Percentiles rank a stretch among this genome's conserved stretches.
Evolutionary conservation across 139 green algal species (phyloP).

Genomic region (Chlamydomonas schloesseri): DNA sequence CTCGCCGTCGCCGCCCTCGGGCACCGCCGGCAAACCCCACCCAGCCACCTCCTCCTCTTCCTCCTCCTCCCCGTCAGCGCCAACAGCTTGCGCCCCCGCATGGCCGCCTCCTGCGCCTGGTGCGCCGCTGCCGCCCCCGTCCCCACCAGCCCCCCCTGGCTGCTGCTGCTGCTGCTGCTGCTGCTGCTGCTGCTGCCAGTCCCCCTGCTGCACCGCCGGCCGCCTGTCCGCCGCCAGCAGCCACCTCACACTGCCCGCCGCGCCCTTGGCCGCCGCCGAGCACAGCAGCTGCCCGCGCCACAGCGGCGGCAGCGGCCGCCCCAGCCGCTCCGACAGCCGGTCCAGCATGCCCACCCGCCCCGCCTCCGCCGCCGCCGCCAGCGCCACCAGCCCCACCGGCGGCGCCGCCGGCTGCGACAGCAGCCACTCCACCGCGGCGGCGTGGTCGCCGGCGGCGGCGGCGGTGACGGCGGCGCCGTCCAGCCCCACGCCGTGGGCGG

Average conservation of each 20-base stretch:
- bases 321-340: neutral
- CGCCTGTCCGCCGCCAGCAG: neutral
- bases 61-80: too few relatives aligned
- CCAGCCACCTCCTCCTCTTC: too few relatives aligned
- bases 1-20: too few relatives aligned
- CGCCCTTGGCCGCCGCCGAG: neutral
- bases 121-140: too few relatives aligned
- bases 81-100: too few relatives aligned
- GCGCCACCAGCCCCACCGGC: neutral
- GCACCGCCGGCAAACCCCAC: too few relatives aligned
- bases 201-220: too few relatives aligned
- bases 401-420: neutral
- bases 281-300: neutral
- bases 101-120: too few relatives aligned
- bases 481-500: neutral
- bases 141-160: too few relatives aligned
- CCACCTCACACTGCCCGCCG: neutral
- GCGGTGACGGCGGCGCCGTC: neutral
- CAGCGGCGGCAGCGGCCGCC: neutral
- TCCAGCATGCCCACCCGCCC: constrained; percentile 1
- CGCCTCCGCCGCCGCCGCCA: neutral
- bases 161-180: too few relatives aligned
- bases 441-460: neutral
- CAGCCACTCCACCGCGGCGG: neutral
- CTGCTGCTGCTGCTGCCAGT: too few relatives aligned